These are phyloP conservation scores for Lasiosphaeris hirsuta DNA, from an alignment of 495 filamentous ascomycete genomes.

Conservation along the genomic window DNA sequence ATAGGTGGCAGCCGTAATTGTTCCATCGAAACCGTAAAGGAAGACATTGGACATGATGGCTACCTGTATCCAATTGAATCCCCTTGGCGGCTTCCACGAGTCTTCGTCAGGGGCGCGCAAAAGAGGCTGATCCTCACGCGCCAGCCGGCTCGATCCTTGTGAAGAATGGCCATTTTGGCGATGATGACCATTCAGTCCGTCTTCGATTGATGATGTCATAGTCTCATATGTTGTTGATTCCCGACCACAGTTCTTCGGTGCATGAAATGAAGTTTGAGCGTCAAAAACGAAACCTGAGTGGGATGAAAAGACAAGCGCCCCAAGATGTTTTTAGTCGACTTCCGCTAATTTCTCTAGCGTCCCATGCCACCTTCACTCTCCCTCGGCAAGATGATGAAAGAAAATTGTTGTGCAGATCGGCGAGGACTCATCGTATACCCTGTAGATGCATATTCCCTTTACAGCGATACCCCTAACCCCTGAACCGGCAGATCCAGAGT, in stretches of 20 bases:
- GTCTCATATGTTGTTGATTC: not conserved
- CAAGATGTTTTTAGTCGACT: too few species aligned
- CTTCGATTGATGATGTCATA: slow-evolving; percentile 3
- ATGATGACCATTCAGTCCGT: not conserved
- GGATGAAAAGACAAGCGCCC: too few species aligned
- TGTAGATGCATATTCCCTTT: slow-evolving; percentile 1
- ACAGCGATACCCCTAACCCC: slow-evolving; percentile 12
- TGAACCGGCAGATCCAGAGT: not conserved
- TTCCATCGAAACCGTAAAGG: slow-evolving; percentile 62
- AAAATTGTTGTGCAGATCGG: slow-evolving; percentile 1
- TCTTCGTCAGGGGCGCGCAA: slow-evolving; percentile 34
- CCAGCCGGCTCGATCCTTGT: not conserved
- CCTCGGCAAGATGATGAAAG: not conserved
- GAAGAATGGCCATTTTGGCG: not conserved
- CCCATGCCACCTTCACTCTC: too few species aligned
- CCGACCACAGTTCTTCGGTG: not conserved
- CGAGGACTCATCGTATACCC: slow-evolving; percentile 14
- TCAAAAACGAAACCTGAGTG: too few species aligned
- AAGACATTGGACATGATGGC: slow-evolving; percentile 66
- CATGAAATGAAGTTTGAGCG: not conserved
- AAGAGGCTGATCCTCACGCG: slow-evolving; percentile 29
- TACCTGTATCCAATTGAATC: slow-evolving; percentile 46
- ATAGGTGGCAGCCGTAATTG: slow-evolving; percentile 64
- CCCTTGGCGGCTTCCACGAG: slow-evolving; percentile 33
- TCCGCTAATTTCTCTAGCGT: too few species aligned